A percentile compares a stretch with the other conserved stretches of the same genome.
Conservation (phyloP, 2,329 filamentous ascomycete genomes). For the Aspergillus fijiensis region DNA sequence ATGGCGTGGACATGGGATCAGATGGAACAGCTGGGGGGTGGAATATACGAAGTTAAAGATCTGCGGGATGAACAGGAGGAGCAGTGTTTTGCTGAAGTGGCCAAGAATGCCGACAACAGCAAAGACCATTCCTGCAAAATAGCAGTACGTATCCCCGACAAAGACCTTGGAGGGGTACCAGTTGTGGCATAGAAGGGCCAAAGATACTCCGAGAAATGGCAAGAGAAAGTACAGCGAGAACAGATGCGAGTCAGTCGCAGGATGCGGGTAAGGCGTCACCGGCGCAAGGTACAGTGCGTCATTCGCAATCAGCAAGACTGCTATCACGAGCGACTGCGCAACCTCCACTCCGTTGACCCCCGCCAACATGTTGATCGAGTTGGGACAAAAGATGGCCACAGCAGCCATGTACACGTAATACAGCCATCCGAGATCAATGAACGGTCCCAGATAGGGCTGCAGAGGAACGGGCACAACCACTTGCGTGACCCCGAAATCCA, state of each 20-base stretch:
- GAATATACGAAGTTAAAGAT: slow-evolving; percentile 97
- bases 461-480: slow-evolving; percentile 88
- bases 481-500: slow-evolving; percentile 95
- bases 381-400: slow-evolving; percentile 95
- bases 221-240: slow-evolving; percentile 94
- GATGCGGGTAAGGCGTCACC: slow-evolving; percentile 78
- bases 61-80: slow-evolving; percentile 87
- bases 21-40: slow-evolving; percentile 80
- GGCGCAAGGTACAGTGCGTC: slow-evolving; percentile 79
- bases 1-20: slow-evolving; percentile 91
- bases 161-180: slow-evolving; percentile 96
- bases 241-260: slow-evolving; percentile 90
- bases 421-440: slow-evolving; percentile 75
- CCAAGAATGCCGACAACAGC: slow-evolving; percentile 94
- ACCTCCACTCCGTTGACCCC: slow-evolving; percentile 99
- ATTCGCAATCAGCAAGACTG: slow-evolving; percentile 77
- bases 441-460: slow-evolving; percentile 77
- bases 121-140: slow-evolving; percentile 99
- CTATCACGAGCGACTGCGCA: slow-evolving; percentile 87
- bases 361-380: slow-evolving; percentile 99
- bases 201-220: slow-evolving; percentile 88
- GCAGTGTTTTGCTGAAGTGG: slow-evolving; percentile 95
- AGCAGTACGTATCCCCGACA: slow-evolving; percentile 98
- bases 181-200: slow-evolving; percentile 85
- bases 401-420: slow-evolving; percentile 98